Base-by-base conservation (phyloP, 164 flowering plant species). In the Amborella trichopoda region DNA sequence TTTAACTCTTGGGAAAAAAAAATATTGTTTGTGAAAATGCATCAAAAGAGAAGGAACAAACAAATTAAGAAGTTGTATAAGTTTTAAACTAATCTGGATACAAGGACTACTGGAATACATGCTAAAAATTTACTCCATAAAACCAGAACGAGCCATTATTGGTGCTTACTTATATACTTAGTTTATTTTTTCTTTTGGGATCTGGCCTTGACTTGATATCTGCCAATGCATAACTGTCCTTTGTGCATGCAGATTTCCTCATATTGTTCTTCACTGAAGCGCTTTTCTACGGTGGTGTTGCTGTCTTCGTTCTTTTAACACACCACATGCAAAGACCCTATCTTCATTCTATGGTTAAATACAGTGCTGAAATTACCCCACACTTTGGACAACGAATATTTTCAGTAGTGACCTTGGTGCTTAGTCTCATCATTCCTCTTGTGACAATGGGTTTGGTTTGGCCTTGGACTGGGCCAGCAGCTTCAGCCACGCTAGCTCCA, bases 381-480 rank as follows among this genome's bases (percentile, higher is more conserved):
- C 73, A 61, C 3, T 48, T 70, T 45, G 83, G 77, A 18, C 69
- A 76, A 46, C 74, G 84, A 16, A 71, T 83, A 30, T 76, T 91
- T 34, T 81, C 94, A 36, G 84, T 75, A 53, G 77, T 81, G 36
- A 56, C 75, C 24, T 65, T 90, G 67, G 86, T 71, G 19, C 87
- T 86, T 40, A 86, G 94, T 61, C 72, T 90, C 46, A 65, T 75
- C 55, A 72, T 86, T 55, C 91, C 98, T 12, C 65, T 85, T 78
- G 91, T 83, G 49, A 90, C 98, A 13, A 90, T 90, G 98, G 98
- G 98, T 16, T 77, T 81, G 38, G 98, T 90, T 40, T 90, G 98
- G 98, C 98, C 98, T 10, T 90, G 98, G 98, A 90, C 98, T 40
- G 96, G 98, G 40, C 98, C 95, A 39, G 98, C 98, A 28, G 98